Base-by-base conservation (phyloP, 768 basidiomycete species). In the Daedaleopsis sinensis region DNA sequence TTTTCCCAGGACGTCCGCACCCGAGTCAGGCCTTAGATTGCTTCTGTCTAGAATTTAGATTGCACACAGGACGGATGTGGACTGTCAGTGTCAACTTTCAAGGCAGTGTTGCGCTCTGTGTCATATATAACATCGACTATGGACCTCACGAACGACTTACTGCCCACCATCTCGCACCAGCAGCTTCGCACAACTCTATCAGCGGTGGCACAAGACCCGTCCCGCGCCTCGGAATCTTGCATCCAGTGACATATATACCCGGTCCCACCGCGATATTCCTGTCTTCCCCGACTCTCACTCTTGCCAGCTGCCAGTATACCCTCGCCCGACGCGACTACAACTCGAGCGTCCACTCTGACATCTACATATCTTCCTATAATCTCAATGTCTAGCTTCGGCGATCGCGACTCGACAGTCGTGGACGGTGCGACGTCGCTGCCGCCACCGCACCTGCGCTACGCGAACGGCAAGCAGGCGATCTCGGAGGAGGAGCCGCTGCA, bases 391-490 rank as follows among this genome's bases (percentile, higher is more conserved):
- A 77, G 75, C 64, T 67, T 80, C 54, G 77, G 70, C 55, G 84
- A 84, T 52, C 73, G 70, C 55, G 84, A 84, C 53, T 74, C 75
- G 51, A 71, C 82, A 12, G 75, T 82, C 50, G 77, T 84, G 49
- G 80, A 78, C 19, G 81, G 82, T 0, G 64, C 69, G 4, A 24
- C 65, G 18, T 73, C 63, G 38, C 35, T 27, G 27, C 12, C 42
- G 43, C 46, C 43, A 49, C 50, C 23, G 38, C 48, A 35, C 27
- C 3, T 32, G 27, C 27, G 27, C 19, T 18, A 16, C 47, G 16
- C 24, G 5, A 39, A 59, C 49, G 62, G 51, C 23, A 59, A 59
- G 55, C 16, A 11, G 23, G 53, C 47, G n/a, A 44, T 57, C 50
- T 27, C 23, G 15, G 55, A 62, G 21, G 55, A 62, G 21, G 61